A percentile compares a stretch with the other conserved stretches of the same genome.
These are phyloP conservation scores for Trichoderma citrinoviride DNA, from an alignment of 2,329 filamentous ascomycete genomes.

Conservation along the genomic window DNA sequence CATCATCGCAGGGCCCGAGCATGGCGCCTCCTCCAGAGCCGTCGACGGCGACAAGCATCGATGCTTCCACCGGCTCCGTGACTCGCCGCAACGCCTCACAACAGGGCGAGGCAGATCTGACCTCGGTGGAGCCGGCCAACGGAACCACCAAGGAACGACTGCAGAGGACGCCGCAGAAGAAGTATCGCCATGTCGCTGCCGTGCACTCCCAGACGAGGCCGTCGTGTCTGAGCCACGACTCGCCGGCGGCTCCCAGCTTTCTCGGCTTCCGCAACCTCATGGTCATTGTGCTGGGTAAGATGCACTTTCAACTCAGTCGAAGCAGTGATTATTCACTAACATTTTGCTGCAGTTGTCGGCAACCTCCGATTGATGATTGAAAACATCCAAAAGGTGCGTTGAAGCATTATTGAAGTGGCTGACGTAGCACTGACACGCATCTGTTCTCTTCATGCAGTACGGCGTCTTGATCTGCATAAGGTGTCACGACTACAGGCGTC, in stretches of 20 bases:
- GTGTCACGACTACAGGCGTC: conserved; percentile 80
- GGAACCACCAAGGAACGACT: conserved; percentile 28
- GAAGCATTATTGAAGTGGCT: neutral
- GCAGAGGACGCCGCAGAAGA: conserved; percentile 42
- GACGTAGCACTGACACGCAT: conserved; percentile 4
- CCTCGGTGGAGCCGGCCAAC: conserved; percentile 28
- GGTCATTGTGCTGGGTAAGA: conserved; percentile 81
- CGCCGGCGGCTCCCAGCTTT: conserved; percentile 73
- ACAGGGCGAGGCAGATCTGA: conserved; percentile 27
- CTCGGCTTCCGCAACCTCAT: conserved; percentile 94
- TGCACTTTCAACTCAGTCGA: neutral
- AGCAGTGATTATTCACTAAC: conserved; percentile 21
- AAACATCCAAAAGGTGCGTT: conserved; percentile 81
- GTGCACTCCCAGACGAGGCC: conserved; percentile 70
- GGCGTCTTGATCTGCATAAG: conserved; percentile 89
- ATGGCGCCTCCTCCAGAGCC: conserved; percentile 39
- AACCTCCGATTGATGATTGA: conserved; percentile 94
- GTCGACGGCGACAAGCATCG: conserved; percentile 39
- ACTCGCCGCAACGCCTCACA: conserved; percentile 27
- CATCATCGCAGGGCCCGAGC: neutral
- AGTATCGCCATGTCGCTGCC: conserved; percentile 90
- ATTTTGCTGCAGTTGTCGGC: conserved; percentile 65
- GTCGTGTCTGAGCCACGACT: conserved; percentile 85
- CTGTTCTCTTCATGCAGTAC: conserved; percentile 57
- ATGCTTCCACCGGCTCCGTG: conserved; percentile 32